Evolutionary conservation across 208 protist genomes (phyloP).

Genomic region (Wallacemonas sp.): DNA sequence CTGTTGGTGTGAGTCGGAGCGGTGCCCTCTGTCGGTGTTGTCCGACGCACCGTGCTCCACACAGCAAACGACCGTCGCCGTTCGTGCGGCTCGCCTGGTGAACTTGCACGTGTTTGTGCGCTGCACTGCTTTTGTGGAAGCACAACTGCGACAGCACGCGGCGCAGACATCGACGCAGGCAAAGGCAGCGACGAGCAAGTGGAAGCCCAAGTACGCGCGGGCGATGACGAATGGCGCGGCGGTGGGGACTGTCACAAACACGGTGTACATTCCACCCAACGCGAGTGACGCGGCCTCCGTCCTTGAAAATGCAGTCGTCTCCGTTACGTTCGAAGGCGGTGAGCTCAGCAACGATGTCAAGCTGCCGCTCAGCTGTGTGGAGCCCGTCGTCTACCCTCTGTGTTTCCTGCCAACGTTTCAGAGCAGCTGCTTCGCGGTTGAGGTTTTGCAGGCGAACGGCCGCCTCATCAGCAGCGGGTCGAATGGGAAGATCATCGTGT

Average conservation of each 20-base stretch:
- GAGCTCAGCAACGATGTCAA: constrained; percentile 57
- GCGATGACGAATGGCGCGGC: constrained; percentile 45
- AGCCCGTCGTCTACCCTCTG: constrained; percentile 69
- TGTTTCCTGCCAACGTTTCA: constrained; percentile 32
- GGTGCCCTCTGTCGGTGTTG: neutral
- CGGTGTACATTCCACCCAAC: constrained; percentile 9
- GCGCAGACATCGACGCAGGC: neutral
- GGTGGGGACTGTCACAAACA: constrained; percentile 67
- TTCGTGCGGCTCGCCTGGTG: constrained; percentile 49
- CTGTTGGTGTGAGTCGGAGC: constrained; percentile 45
- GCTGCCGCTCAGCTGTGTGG: constrained; percentile 63
- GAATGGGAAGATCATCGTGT: constrained; percentile 55
- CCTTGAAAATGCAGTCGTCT: constrained; percentile 36
- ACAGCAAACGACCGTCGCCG: constrained; percentile 36
- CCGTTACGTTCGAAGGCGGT: constrained; percentile 55
- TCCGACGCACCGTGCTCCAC: constrained; percentile 30
- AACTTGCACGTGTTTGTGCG: constrained; percentile 68
- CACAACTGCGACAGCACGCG: constrained; percentile 19
- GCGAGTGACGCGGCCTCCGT: constrained; percentile 4
- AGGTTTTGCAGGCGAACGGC: constrained; percentile 37
- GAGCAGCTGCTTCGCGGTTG: constrained; percentile 53
- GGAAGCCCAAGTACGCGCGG: constrained; percentile 72
- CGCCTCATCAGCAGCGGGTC: constrained; percentile 62
- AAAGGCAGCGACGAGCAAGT: constrained; percentile 26
- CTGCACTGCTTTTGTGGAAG: constrained; percentile 20